Base-by-base conservation (phyloP, 2,329 filamentous ascomycete species). In the Microsporum canis region DNA sequence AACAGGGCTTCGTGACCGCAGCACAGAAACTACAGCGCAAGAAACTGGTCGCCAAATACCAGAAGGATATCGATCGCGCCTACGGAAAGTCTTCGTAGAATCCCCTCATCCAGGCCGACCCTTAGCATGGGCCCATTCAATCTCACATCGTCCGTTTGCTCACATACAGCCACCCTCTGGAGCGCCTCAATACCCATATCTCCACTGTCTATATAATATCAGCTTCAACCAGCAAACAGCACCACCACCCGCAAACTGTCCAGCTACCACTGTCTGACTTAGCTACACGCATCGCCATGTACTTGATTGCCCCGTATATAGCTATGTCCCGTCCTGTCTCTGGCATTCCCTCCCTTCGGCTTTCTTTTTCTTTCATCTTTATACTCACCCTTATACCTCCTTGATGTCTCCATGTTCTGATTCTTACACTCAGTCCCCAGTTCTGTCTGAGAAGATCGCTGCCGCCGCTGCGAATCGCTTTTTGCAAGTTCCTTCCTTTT, bases 21-120 rank as follows among this genome's bases (percentile, higher is more conserved):
- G 86, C 86, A 2, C 86, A 88, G 73, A 89, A 89, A 70, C 78
- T 89, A 57, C 87, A 88, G 76, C 81, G 86, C 67, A 87, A 83
- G 76, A 83, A 80, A 68, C 87, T 89, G 63, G 73, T 86, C 58
- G 73, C 79, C 45, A 82, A 80, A 67, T 87, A 82, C 75, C 74
- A 83, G 73, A 79, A 80, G 65, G 80, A 87, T 61, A 81, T 89
- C 43, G 77, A 82, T 66, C 77, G 76, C 67, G 85, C 84, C 0
- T 88, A 88, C 66, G 77, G 77, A 63, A 76, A 76, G 69, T 72
- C 73, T 60, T 74, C 69, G 38, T 43, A 57, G 53, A 41, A 31
- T n/a, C 14, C 41, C 60, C 33, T n/a, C 33, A 8, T 51, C 47
- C 27, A 34, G 56, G 10, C 14, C 31, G 23, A 63, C 17, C 4